These are phyloP conservation scores for Hymenochaete sp. DNA, from an alignment of 1,284 basidiomycete genomes.

Conservation along the genomic window DNA sequence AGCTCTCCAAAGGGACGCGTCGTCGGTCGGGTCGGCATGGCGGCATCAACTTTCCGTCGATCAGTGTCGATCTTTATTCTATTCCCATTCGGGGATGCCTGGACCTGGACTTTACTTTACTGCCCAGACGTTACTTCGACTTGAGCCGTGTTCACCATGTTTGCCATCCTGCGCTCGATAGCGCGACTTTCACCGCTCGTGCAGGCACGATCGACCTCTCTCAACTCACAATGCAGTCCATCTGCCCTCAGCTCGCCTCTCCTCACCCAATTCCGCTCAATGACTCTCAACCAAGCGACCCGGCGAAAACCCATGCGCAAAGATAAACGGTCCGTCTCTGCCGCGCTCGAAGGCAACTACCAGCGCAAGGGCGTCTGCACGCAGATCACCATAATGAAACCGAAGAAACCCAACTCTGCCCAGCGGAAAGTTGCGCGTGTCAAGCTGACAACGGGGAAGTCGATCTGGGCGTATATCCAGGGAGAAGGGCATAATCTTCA, in stretches of 20 bases:
- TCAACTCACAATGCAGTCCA: conserved; percentile 8
- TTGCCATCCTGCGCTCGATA: conserved; percentile 34
- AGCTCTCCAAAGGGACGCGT: background rate
- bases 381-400: conserved; percentile 77
- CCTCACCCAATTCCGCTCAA: conserved; percentile 33
- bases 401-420: conserved; percentile 98
- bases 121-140: too few species aligned
- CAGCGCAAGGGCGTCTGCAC: conserved; percentile 89
- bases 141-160: too few species aligned
- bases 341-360: conserved; percentile 68
- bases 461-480: conserved; percentile 89
- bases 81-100: too few species aligned
- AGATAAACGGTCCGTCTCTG: conserved; percentile 52
- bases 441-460: conserved; percentile 86
- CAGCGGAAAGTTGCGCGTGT: conserved; percentile 96
- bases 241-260: conserved; percentile 10
- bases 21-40: too few species aligned
- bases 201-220: conserved; percentile 21
- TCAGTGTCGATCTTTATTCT: too few species aligned
- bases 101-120: too few species aligned
- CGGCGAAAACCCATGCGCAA: conserved; percentile 46
- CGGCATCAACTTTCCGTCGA: too few species aligned
- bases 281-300: conserved; percentile 81
- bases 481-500: conserved; percentile 98
- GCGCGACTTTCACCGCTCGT: conserved; percentile 20